Base-by-base conservation (phyloP, 345 rosid species). In the Eucalyptus regnans region DNA sequence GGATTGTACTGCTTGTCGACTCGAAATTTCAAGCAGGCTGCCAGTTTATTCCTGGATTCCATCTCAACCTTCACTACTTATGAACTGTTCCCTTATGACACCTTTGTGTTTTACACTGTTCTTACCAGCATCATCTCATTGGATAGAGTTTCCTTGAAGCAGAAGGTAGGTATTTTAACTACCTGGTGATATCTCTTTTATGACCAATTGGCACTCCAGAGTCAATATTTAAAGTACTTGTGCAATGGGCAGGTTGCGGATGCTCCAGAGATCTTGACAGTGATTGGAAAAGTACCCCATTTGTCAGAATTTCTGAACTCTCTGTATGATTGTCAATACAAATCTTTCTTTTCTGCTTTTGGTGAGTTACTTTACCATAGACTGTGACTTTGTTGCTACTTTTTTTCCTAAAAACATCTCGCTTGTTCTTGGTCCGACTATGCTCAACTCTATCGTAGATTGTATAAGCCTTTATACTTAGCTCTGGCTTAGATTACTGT, bases 211-310 rank as follows among this genome's bases (percentile, higher is more conserved):
- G 83, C 48, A 20, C 48, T 37, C 27, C 27, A 41, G 83, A 76
- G 29, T 41, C 48, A 76, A 18, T 86, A 64, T 44, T 18, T 13
- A 86, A 43, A 71, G 37, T 68, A 27, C 12, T 31, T 44, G 60
- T 51, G 54, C 22, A 52, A 22, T 76, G 64, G 56, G 90, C 94
- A 97, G 99, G 99, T 98, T 23, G 99, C 94, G 91, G 99, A 97
- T 94, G 99, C 99, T 91, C 99, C 99, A 86, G 99, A 98, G 93
- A 97, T 97, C 92, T 94, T 98, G 95, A 95, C 99, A 49, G 99
- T 98, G 93, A 97, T 98, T 68, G 99, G 99, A 89, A 98, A 97
- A 91, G 94, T 98, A 88, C 97, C 98, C 16, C 88, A 93, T 91
- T 96, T 98, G 66, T 95, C 98, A 3, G 99, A 95, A 93, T 98